Conservation (phyloP, 169 alveolate species). For the Plasmodium coatneyi region DNA sequence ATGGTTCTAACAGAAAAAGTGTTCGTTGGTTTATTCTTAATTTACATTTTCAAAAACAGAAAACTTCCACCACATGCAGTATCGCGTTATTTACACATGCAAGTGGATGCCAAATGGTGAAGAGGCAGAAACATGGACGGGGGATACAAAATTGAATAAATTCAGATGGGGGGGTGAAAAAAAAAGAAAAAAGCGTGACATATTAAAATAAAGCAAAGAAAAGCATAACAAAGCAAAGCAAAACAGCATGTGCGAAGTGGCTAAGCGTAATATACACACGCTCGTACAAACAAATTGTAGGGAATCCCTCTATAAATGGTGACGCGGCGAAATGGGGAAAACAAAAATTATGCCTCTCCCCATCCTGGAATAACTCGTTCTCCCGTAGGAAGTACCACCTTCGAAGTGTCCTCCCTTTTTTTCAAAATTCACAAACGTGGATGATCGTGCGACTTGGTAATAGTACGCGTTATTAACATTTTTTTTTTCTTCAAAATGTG, state of each 20-base stretch:
- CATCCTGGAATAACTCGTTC: background rate
- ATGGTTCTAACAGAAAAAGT: background rate
- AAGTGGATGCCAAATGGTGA: background rate
- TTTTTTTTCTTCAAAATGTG: background rate
- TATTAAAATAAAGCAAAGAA: background rate
- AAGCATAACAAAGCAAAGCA: background rate
- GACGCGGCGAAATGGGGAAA: background rate
- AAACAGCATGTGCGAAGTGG: background rate
- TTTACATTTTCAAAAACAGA: background rate
- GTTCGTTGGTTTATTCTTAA: background rate
- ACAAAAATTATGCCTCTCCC: background rate
- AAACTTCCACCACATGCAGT: background rate
- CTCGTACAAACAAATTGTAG: background rate
- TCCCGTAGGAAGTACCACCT: background rate
- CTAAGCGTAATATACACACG: background rate
- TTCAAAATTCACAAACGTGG: background rate
- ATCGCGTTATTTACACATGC: background rate
- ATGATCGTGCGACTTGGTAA: background rate
- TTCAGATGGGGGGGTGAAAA: background rate
- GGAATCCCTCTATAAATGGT: background rate
- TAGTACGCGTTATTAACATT: background rate
- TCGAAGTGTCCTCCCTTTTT: background rate
- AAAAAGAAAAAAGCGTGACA: background rate
- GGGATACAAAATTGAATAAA: background rate
- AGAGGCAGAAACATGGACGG: background rate